A percentile compares a stretch with the other conserved stretches of the same genome.
These are phyloP conservation scores for Ophiostoma perfectum DNA, from an alignment of 2,329 filamentous ascomycete genomes.

Conservation along the genomic window DNA sequence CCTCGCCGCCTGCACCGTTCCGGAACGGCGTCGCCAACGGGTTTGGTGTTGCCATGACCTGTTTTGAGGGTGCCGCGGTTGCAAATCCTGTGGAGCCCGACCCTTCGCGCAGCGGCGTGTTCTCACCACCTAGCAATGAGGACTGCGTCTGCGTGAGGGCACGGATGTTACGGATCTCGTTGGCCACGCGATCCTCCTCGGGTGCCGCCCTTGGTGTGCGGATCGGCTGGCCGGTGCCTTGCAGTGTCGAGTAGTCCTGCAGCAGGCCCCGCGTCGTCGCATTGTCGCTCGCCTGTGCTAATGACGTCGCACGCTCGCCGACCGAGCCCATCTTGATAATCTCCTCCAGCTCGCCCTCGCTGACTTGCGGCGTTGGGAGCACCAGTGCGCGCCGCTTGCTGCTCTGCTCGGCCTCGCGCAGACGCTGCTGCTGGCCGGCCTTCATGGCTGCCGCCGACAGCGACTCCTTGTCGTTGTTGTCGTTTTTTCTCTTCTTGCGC, in stretches of 20 bases:
- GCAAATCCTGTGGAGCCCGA: conserved; percentile 81
- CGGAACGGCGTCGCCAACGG: conserved; percentile 87
- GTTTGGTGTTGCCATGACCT: conserved; percentile 85
- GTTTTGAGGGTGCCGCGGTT: conserved; percentile 71
- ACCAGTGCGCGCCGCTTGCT: conserved; percentile 83
- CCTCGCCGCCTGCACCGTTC: conserved; percentile 30
- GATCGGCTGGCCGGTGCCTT: conserved; percentile 71
- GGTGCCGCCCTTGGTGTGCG: conserved; percentile 85
- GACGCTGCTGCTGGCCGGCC: conserved; percentile 88
- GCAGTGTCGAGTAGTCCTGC: conserved; percentile 73
- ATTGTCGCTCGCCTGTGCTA: conserved; percentile 74
- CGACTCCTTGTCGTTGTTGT: conserved; percentile 78
- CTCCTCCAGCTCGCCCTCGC: conserved; percentile 87
- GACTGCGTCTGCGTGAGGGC: conserved; percentile 92
- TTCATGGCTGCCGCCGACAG: conserved; percentile 78
- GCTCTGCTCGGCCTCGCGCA: conserved; percentile 93
- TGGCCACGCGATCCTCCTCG: conserved; percentile 91
- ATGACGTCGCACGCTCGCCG: conserved; percentile 73
- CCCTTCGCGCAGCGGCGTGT: conserved; percentile 80
- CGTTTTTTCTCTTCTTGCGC: conserved; percentile 73
- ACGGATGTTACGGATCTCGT: conserved; percentile 90
- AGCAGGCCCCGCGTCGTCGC: conserved; percentile 79
- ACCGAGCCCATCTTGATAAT: conserved; percentile 98
- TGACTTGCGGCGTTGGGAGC: conserved; percentile 83
- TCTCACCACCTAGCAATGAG: conserved; percentile 86